Base-by-base conservation (phyloP, 495 filamentous ascomycete species). In the Tuber melanosporum region DNA sequence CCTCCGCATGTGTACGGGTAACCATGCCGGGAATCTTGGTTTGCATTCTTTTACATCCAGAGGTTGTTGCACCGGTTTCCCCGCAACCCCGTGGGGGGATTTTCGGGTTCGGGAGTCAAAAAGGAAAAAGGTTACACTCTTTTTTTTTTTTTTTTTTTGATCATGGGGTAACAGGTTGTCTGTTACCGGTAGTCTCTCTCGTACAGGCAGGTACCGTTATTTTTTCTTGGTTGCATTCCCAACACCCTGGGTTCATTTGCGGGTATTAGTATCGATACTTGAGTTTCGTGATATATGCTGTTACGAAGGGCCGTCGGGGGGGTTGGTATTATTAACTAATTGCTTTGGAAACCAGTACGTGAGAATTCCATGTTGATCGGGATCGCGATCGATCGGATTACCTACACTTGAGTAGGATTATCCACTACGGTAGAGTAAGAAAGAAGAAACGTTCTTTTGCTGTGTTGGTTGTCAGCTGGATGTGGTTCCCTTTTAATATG, bases 361-460 rank as follows among this genome's bases (percentile, higher is more conserved):
- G 57, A 66, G 14, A 1, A 66, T 66, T 66, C 57, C 57, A 66
- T 10, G 4, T 66, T 36, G 14, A 66, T 66, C 57, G 57, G 26
- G 57, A 66, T 66, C 57, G 57, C 26, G 57, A 66, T 66, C 57
- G 57, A 66, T 66, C 57, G 57, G 57, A 66, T 66, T 66, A 36
- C 12, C 14, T 66, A 36, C 14, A 17, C 12, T 62, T 10, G 52
- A 32, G 26, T 15, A 57, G 22, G 1, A 0, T 57, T 57, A 26
- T 10, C 52, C 52, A 32, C n/a, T 14, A 39, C 3, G 3, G 3
- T 1, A 8, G n/a, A 15, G 26, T 32, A 4, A 17, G 57, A 66
- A 66, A 32, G 52, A n/a, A 2, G 14, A 36, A 17, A 8, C 12
- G 12, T 2, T 10, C 3, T 32, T 36, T 66, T 36, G 14, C 26